Evolutionary conservation across 805 yeast genomes (phyloP), one percentile per base, ranked within the genome.

Genomic region (Candida silvicultrix): DNA sequence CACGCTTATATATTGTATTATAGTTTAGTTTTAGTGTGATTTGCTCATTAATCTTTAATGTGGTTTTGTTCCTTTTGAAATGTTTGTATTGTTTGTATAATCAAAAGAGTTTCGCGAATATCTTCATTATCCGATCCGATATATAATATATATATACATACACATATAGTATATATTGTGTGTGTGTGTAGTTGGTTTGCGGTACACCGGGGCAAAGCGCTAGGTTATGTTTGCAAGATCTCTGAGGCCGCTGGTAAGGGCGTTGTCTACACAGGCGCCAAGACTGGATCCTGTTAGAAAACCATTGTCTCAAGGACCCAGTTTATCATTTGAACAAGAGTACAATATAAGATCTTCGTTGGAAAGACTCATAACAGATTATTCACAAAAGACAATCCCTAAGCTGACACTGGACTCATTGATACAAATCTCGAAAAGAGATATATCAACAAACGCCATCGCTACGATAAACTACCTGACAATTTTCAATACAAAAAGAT

Each of bases 401-500:
- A 72, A 75, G 39, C 65, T 82, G 32, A 71, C 81, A 3, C 66
- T 80, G 49, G 71, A 72, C 45, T 74, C 74, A 16, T 58, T 84
- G 38, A 72, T 78, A 10, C 62, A 67, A 39, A 72, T 79, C 14
- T 50, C 61, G 1, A 50, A 46, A 45, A 64, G 70, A 23, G 64
- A 66, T n/a, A 56, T 57, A 2, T 44, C 57, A 14, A 45, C 56
- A 0, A 64, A 62, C 43, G 59, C 85, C 0, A 70, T 73, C 39
- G 76, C 76, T 14, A 81, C 89, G 0, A 68, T 83, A 15, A 76
- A 78, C 48, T 69, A 73, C 42, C 58, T 85, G 38, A 60, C 85
- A 20, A 73, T 79, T 0, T 73, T 78, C 54, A 81, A 89, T 45
- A 87, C 95, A 8, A 78, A 82, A 45, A 71, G 97, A 50, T 63